Percentiles rank a stretch among this genome's conserved stretches.
Evolutionary conservation across 2,329 filamentous ascomycete genomes (phyloP).

Genomic region (Cordyceps tenuipes): DNA sequence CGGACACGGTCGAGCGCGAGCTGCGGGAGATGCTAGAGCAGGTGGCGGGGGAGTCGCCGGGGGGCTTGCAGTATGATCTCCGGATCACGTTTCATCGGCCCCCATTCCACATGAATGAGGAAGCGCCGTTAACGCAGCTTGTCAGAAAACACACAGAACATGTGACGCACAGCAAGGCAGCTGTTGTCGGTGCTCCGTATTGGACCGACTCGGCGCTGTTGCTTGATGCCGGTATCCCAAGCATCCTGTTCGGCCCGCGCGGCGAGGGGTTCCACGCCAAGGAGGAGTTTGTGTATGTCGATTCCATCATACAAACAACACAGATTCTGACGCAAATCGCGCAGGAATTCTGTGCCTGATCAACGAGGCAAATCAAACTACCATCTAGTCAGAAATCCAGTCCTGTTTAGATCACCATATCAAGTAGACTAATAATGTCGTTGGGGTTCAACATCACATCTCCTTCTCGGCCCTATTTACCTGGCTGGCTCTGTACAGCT

Average conservation of each 20-base stretch:
- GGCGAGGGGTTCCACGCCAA: slow-evolving; percentile 42
- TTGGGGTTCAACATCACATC: not conserved
- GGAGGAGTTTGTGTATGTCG: slow-evolving; percentile 40
- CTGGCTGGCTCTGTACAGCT: not conserved
- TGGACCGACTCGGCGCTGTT: slow-evolving; percentile 47
- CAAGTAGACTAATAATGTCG: not conserved
- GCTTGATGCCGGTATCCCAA: slow-evolving; percentile 34
- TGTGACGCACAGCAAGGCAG: slow-evolving; percentile 20
- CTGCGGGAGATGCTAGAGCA: slow-evolving; percentile 28
- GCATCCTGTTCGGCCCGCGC: slow-evolving; percentile 37
- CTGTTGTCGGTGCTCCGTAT: slow-evolving; percentile 26
- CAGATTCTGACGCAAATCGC: slow-evolving; percentile 21
- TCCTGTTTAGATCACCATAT: not conserved
- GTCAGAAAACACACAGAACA: slow-evolving; percentile 21
- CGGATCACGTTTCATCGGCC: slow-evolving; percentile 34
- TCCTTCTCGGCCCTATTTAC: not conserved
- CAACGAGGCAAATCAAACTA: not conserved
- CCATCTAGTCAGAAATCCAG: not conserved
- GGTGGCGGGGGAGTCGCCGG: slow-evolving; percentile 23
- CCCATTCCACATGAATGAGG: slow-evolving; percentile 29
- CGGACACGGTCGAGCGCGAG: slow-evolving; percentile 28
- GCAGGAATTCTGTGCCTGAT: slow-evolving; percentile 21
- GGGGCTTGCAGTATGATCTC: slow-evolving; percentile 32
- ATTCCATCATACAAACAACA: slow-evolving; percentile 31
- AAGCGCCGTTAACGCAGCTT: slow-evolving; percentile 33